These are phyloP conservation scores for Posidonia australis DNA, from an alignment of 106 monocot species.

Conservation along the genomic window DNA sequence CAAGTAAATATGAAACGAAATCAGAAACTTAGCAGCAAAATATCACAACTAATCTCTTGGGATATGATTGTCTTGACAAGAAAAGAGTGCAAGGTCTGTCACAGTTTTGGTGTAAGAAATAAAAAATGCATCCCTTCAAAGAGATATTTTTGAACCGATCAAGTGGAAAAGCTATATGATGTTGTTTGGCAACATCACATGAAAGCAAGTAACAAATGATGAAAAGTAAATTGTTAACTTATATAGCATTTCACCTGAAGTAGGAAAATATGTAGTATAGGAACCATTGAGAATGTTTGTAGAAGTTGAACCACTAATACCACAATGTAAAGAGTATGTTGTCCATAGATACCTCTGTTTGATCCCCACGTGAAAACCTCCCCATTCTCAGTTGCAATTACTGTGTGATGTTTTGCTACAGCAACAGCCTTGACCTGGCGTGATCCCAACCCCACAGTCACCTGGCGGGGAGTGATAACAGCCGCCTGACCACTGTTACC, in stretches of 20 bases:
- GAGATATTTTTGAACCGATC: neutral
- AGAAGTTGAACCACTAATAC: neutral
- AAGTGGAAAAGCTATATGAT: neutral
- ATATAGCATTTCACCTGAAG: neutral
- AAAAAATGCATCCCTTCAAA: neutral
- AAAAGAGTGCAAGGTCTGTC: neutral
- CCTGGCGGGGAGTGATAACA: constrained; percentile 85
- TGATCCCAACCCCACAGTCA: constrained; percentile 57
- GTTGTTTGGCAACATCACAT: no score
- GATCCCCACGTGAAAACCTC: constrained; percentile 98
- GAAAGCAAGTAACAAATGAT: no score
- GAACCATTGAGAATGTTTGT: neutral
- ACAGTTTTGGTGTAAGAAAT: neutral
- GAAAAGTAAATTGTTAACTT: no score
- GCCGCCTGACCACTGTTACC: constrained; percentile 88
- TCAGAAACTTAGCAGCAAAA: neutral
- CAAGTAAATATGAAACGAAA: neutral
- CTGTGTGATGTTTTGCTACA: constrained; percentile 95
- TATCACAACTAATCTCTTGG: neutral
- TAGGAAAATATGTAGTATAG: neutral
- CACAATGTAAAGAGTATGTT: neutral
- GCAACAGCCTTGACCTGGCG: constrained; percentile 65
- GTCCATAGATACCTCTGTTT: constrained; percentile 63
- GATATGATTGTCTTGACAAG: neutral
- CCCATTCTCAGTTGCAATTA: constrained; percentile 85